Base-by-base conservation (phyloP, 176 grass and related monocot genomes). In the Aegilops sharonensis region DNA sequence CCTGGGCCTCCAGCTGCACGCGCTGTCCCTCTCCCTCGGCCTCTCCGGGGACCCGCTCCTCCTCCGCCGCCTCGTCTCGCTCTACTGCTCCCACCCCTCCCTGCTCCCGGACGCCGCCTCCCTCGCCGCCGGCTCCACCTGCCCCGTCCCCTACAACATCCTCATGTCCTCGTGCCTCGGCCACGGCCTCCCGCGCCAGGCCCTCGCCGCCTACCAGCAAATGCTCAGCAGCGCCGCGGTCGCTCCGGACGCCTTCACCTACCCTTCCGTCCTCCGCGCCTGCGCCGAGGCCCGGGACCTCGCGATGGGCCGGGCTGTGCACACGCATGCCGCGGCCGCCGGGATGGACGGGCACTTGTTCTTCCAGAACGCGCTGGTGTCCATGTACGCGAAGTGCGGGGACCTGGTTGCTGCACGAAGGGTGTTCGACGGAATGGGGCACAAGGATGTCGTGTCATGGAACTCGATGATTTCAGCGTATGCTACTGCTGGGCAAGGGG, bases 391-490 rank as follows among this genome's bases (percentile, higher is more conserved):
- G 0, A 94, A 91, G 71, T 91, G 92, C 6, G 86, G 86, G 29
- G 89, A 85, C 21, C 71, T 93, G 0, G 79, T 18, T 0, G 24
- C 40, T 1, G 92, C 92, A 6, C 80, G 92, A n/a, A n/a, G 15
- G 50, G 45, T 94, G 83, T 94, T 94, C n/a, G 92, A 94, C 2
- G 84, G 83, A 91, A 94, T 94, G 92, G 11, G 14, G 0, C 34
- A 81, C 8, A 89, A 66, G 69, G 92, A 94, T 50, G 84, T 84
- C 34, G 82, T 89, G 20, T 89, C 88, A 0, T 89, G 88, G 88
- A 89, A 89, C 69, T 75, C 88, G 2, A 89, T 89, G 43, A 89
- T 89, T 9, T 89, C 88, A 0, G 78, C 68, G 32, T 81, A 89
- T 0, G 88, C 62, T 0, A 68, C 60, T 0, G 36, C 69, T 1